These are phyloP conservation scores for Cercospora beticola DNA, from an alignment of 2,329 filamentous ascomycete species.

Conservation along the genomic window DNA sequence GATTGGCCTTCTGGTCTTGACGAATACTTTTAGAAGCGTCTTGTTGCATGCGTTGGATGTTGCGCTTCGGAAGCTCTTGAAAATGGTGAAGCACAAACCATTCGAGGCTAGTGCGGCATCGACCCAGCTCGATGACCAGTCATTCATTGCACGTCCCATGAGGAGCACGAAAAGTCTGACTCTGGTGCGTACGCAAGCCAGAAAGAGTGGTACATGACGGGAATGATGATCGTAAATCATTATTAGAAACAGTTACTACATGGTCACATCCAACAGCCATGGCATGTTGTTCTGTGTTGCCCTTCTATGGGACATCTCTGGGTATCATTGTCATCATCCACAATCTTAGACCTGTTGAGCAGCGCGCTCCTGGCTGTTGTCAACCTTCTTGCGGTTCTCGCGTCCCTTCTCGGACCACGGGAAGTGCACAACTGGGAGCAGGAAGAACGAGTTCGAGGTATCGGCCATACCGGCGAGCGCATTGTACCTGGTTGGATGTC, in stretches of 20 bases:
- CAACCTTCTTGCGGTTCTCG: conserved; percentile 52
- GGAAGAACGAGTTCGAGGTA: conserved; percentile 72
- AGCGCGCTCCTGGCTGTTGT: conserved; percentile 44
- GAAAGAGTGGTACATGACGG: neutral
- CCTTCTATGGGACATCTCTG: neutral
- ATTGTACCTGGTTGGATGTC: conserved; percentile 44
- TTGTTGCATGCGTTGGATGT: neutral
- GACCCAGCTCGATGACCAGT: neutral
- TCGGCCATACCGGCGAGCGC: conserved; percentile 57
- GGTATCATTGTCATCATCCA: conserved; percentile 5
- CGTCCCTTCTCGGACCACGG: conserved; percentile 84
- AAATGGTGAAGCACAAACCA: neutral
- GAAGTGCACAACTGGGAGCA: conserved; percentile 89
- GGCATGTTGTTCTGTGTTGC: neutral
- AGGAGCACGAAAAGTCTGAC: neutral
- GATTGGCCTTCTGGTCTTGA: neutral
- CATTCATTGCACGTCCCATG: too few relatives aligned
- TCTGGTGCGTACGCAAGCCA: neutral
- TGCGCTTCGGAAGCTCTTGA: neutral
- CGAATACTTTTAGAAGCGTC: neutral
- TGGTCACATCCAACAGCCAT: neutral
- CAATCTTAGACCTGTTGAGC: conserved; percentile 26
- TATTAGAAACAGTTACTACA: conserved; percentile 5
- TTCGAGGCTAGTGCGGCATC: neutral
- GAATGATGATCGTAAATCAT: neutral